These are phyloP conservation scores for Carex scoparia DNA, from an alignment of 176 grass and related monocot genomes.

Conservation along the genomic window DNA sequence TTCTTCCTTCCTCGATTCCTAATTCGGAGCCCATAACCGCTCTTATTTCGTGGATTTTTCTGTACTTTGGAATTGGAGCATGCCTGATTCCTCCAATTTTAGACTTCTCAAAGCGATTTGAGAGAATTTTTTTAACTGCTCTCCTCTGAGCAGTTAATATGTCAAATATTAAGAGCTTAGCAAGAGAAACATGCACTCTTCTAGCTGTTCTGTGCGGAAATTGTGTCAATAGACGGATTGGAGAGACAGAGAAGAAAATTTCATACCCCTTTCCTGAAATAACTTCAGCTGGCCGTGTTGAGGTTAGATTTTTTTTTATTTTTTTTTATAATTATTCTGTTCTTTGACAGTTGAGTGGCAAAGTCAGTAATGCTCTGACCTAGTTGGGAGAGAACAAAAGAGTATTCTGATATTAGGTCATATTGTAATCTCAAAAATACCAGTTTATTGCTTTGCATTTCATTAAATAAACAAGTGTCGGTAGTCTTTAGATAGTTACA, in stretches of 20 bases:
- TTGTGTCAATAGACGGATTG: conserved; percentile 19
- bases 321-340: not conserved
- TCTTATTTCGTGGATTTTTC: not conserved
- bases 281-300: conserved; percentile 35
- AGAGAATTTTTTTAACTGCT: not conserved
- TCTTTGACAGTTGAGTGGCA: not conserved
- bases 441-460: not conserved
- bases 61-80: not conserved
- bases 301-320: conserved; percentile 30
- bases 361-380: not conserved
- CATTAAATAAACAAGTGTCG: not conserved
- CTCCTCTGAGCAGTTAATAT: conserved; percentile 11
- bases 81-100: conserved; percentile 12
- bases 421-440: not conserved
- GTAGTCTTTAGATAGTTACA: not conserved
- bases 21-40: not conserved
- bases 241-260: conserved; percentile 8
- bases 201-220: conserved; percentile 49
- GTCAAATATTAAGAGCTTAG: conserved; percentile 30
- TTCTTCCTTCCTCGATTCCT: not conserved
- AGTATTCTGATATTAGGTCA: not conserved
- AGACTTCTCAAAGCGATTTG: not conserved
- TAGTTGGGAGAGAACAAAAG: not conserved
- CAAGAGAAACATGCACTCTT: conserved; percentile 27
- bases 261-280: conserved; percentile 52